Conservation (phyloP, 2,329 filamentous ascomycete species). For the Aspergillus sp. region DNA sequence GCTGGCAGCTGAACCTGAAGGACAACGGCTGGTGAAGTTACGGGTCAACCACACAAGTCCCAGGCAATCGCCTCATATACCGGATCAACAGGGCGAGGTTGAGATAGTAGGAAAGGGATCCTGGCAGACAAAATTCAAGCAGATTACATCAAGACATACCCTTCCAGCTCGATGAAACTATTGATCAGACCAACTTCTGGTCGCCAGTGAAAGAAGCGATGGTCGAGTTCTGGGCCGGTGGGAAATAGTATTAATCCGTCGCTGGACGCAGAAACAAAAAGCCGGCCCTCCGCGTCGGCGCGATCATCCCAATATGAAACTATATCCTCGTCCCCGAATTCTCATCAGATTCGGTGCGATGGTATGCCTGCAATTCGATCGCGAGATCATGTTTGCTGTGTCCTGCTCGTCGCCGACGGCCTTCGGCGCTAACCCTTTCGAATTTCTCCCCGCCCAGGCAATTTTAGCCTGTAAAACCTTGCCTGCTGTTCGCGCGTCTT, state of each 20-base stretch:
- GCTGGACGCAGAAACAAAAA: conserved; percentile 46
- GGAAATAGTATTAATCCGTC: conserved; percentile 48
- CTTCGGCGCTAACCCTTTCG: conserved; percentile 39
- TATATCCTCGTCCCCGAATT: conserved; percentile 26
- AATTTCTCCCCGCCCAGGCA: conserved; percentile 36
- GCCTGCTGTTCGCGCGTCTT: conserved; percentile 34
- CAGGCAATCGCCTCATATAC: conserved; percentile 22
- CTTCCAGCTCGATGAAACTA: not conserved
- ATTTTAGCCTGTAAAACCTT: conserved; percentile 43
- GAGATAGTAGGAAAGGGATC: not conserved
- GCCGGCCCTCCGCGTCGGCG: conserved; percentile 39
- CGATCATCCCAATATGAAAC: conserved; percentile 37
- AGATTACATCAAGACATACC: not conserved
- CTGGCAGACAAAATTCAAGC: not conserved
- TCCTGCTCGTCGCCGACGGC: conserved; percentile 34
- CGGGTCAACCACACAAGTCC: not conserved
- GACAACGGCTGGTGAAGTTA: not conserved
- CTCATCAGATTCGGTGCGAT: conserved; percentile 16
- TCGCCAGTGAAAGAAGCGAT: conserved; percentile 10
- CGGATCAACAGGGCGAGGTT: conserved; percentile 3
- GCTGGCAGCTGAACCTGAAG: not conserved
- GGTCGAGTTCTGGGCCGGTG: conserved; percentile 25
- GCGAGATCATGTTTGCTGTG: conserved; percentile 35
- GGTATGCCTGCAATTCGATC: conserved; percentile 20
- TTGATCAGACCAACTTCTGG: conserved; percentile 1